Evolutionary conservation across 352 stramenopile species (phyloP).

Genomic region (Thalassiosira hispida): DNA sequence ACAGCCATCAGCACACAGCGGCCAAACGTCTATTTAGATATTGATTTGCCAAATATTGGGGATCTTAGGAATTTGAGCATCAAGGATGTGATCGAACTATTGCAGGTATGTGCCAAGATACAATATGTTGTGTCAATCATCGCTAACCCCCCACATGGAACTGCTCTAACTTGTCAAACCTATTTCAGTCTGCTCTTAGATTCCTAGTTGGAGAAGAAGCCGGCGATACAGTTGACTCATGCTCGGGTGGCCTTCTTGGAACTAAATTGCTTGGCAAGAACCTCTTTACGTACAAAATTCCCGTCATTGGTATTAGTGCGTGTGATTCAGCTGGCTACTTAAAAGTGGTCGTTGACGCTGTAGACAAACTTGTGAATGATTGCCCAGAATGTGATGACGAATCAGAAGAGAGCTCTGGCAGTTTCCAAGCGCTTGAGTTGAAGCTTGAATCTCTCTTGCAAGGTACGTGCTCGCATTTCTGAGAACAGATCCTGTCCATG

Average conservation of each 20-base stretch:
- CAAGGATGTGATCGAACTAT: background rate
- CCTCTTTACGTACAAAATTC: conserved; percentile 41
- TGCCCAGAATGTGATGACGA: conserved; percentile 19
- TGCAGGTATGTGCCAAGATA: background rate
- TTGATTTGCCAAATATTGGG: conserved; percentile 15
- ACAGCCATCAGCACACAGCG: background rate
- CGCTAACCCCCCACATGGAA: background rate
- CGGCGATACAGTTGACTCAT: conserved; percentile 47
- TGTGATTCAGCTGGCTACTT: conserved; percentile 25
- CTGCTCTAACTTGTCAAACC: too few species aligned
- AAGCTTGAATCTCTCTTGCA: conserved; percentile 42
- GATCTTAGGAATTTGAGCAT: conserved; percentile 15
- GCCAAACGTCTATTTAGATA: conserved; percentile 10
- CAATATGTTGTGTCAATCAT: background rate
- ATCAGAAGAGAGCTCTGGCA: background rate
- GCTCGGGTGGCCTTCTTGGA: conserved; percentile 46
- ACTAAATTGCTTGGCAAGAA: conserved; percentile 25
- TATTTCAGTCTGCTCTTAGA: conserved; percentile 24
- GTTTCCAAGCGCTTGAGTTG: conserved; percentile 34
- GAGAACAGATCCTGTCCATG: too few species aligned
- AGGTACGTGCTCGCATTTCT: too few species aligned
- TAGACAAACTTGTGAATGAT: conserved; percentile 32
- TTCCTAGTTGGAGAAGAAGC: conserved; percentile 46
- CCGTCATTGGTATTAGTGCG: conserved; percentile 31
- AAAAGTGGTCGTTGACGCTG: conserved; percentile 34